These are phyloP conservation scores for Pyrenochaeta sp. DNA, from an alignment of 2,329 filamentous ascomycete species.

Conservation along the genomic window DNA sequence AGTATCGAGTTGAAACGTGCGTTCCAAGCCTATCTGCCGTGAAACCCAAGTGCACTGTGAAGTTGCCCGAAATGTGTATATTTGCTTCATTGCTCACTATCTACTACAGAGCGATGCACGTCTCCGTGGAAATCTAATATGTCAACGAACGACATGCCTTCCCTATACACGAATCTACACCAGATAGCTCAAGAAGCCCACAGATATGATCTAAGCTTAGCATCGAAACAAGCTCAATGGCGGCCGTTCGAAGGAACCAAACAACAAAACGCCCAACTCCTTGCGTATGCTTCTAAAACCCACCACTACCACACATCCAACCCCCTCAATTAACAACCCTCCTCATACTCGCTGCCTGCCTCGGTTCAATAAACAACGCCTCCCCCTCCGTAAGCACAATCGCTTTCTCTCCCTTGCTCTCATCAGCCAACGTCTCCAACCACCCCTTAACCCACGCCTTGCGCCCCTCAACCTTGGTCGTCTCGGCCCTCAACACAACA, in stretches of 20 bases:
- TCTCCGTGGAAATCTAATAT: not conserved
- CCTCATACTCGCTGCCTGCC: conserved; percentile 68
- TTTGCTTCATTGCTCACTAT: not conserved
- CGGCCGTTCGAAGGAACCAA: not conserved
- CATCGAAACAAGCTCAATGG: no score
- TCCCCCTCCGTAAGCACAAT: conserved; percentile 81
- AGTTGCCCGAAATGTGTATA: no score
- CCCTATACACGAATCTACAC: not conserved
- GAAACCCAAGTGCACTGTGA: not conserved
- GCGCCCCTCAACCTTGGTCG: conserved; percentile 85
- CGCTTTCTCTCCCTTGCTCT: conserved; percentile 69
- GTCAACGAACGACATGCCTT: not conserved
- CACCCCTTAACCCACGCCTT: conserved; percentile 94
- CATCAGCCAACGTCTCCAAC: conserved; percentile 81
- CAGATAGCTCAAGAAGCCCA: no score
- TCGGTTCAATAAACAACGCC: conserved; percentile 88
- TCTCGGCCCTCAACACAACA: conserved; percentile 80
- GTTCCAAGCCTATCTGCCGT: not conserved
- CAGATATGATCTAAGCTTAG: not conserved
- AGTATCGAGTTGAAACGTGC: not conserved
- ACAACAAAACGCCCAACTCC: conserved; percentile 3
- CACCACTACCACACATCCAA: not conserved
- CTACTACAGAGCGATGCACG: not conserved
- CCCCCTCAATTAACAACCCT: conserved; percentile 31
- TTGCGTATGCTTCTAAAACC: conserved; percentile 1